These are phyloP conservation scores for Lepiota brunneoincarnata DNA, from an alignment of 768 basidiomycete genomes.

Conservation along the genomic window DNA sequence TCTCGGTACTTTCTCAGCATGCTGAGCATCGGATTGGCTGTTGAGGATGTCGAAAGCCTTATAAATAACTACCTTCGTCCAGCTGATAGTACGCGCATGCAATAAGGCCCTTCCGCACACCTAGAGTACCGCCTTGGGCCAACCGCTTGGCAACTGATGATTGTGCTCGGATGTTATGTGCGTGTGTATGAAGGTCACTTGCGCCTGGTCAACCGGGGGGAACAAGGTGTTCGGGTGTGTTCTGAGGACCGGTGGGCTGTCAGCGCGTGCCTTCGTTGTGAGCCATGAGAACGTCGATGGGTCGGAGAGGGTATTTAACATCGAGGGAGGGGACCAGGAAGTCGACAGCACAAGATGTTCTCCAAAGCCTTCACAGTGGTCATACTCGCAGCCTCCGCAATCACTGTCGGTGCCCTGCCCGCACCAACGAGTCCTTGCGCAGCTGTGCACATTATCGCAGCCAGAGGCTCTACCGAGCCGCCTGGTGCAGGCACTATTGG, in stretches of 20 bases:
- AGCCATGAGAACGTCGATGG: background rate
- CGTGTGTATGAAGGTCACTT: background rate
- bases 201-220: conserved; percentile 3
- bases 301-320: background rate
- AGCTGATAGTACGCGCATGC: conserved; percentile 9
- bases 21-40: background rate
- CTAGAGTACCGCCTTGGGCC: background rate
- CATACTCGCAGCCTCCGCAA: conserved; percentile 4
- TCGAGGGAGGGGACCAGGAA: background rate
- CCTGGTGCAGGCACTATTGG: conserved; percentile 26
- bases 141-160: background rate
- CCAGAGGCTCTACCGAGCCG: conserved; percentile 23
- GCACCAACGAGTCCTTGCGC: conserved; percentile 24
- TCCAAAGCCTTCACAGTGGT: conserved; percentile 5
- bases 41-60: background rate
- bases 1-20: background rate
- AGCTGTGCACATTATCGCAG: conserved; percentile 26
- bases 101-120: background rate
- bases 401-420: conserved; percentile 15
- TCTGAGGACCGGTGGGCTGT: background rate
- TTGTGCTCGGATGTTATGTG: conserved; percentile 1
- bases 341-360: conserved; percentile 4
- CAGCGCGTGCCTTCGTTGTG: background rate
- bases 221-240: background rate
- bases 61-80: background rate